These are phyloP conservation scores for Globisporangium apiculatum DNA, from an alignment of 352 stramenopile species.

Conservation along the genomic window DNA sequence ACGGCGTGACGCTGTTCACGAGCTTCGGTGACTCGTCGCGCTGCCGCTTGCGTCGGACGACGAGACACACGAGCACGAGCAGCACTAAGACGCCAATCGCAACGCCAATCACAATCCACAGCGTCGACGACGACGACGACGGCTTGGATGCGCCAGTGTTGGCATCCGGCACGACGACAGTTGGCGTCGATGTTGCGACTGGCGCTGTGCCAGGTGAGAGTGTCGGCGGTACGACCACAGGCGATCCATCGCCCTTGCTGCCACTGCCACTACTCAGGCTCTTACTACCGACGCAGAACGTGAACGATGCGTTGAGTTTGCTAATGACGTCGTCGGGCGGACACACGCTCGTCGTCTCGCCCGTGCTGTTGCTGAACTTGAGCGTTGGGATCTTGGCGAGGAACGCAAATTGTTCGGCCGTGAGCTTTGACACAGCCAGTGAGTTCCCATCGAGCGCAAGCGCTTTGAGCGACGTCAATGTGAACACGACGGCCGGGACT, in stretches of 20 bases:
- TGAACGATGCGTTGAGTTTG: constrained; percentile 47
- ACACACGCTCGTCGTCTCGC: constrained; percentile 37
- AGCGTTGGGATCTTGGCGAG: constrained; percentile 44
- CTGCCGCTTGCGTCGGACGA: constrained; percentile 33
- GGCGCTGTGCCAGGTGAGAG: neutral
- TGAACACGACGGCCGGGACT: constrained; percentile 50
- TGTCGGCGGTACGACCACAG: constrained; percentile 13
- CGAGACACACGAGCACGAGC: constrained; percentile 21
- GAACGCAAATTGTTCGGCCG: constrained; percentile 38
- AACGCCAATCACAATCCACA: constrained; percentile 37
- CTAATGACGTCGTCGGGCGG: constrained; percentile 31
- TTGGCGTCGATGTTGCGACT: neutral
- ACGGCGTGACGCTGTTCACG: constrained; percentile 36
- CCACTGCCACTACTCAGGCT: constrained; percentile 6
- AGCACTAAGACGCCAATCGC: constrained; percentile 29
- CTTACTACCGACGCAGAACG: constrained; percentile 31
- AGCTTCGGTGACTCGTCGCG: constrained; percentile 42
- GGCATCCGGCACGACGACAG: constrained; percentile 1
- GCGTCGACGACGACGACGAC: constrained; percentile 17
- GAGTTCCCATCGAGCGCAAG: constrained; percentile 44
- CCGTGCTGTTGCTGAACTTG: constrained; percentile 44
- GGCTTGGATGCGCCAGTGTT: neutral
- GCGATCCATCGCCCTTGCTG: neutral
- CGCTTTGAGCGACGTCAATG: constrained; percentile 36
- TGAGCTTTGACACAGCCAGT: constrained; percentile 43